Evolutionary conservation across 2,329 filamentous ascomycete species (phyloP).

Genomic region (Coniochaeta pulveracea): DNA sequence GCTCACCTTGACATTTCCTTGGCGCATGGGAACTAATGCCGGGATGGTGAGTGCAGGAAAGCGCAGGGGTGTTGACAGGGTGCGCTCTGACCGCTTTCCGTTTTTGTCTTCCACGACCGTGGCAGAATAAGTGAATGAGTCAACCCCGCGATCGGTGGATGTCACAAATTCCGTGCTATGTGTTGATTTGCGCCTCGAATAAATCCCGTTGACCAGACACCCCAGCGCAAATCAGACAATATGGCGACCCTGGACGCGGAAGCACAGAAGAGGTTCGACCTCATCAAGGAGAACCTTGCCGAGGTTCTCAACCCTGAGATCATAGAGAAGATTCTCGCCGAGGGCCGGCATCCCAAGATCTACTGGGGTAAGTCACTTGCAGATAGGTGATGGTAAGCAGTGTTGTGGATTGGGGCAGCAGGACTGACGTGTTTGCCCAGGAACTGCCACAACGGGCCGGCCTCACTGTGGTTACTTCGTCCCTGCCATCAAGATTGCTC

Average conservation of each 20-base stretch:
- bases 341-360: slow-evolving; percentile 62
- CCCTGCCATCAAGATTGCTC: slow-evolving; percentile 78
- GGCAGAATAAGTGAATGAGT: slow-evolving; percentile 2
- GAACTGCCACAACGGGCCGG: slow-evolving; percentile 69
- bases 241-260: slow-evolving; percentile 8
- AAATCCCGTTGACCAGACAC: too few relatives aligned
- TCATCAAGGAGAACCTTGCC: slow-evolving; percentile 72
- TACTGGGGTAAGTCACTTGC: slow-evolving; percentile 58
- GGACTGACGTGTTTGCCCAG: slow-evolving; percentile 20
- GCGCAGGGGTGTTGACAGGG: too few relatives aligned
- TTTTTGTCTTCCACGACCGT: background rate
- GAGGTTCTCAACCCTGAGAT: slow-evolving; percentile 80
- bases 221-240: slow-evolving; percentile 4
- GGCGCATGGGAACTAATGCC: too few relatives aligned
- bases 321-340: slow-evolving; percentile 59
- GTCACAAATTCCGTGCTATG: too few relatives aligned
- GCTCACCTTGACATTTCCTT: too few relatives aligned
- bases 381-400: too few relatives aligned
- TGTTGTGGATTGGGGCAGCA: too few relatives aligned
- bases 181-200: too few relatives aligned
- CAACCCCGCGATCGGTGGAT: slow-evolving; percentile 2
- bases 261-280: slow-evolving; percentile 45
- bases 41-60: too few relatives aligned
- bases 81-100: slow-evolving; percentile 1
- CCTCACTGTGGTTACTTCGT: slow-evolving; percentile 88